Evolutionary conservation across 2,329 filamentous ascomycete species (phyloP).

Genomic region (Fusarium caatingaense): DNA sequence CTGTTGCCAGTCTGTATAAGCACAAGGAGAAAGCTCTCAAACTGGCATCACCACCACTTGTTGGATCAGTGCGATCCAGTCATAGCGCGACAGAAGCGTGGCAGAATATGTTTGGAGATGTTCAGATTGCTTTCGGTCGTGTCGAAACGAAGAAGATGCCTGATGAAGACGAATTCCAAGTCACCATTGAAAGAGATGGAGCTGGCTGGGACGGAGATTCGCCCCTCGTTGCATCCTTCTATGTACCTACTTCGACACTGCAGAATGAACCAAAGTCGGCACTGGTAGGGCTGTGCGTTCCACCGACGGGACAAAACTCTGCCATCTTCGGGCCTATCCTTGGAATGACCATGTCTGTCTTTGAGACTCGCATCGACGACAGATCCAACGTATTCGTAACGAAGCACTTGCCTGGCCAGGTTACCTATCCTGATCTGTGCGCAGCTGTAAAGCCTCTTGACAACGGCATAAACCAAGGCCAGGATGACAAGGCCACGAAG

Average conservation of each 20-base stretch:
- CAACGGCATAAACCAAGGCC: constrained; percentile 25
- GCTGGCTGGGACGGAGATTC: constrained; percentile 53
- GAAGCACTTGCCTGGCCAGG: constrained; percentile 52
- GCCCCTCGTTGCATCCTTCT: constrained; percentile 56
- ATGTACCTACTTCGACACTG: constrained; percentile 52
- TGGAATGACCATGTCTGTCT: constrained; percentile 47
- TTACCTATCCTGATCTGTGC: constrained; percentile 44
- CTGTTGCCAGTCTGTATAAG: constrained; percentile 46
- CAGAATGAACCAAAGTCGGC: constrained; percentile 49
- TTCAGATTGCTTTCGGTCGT: constrained; percentile 57
- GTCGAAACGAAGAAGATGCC: constrained; percentile 43
- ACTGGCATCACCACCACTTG: constrained; percentile 45
- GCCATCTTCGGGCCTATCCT: constrained; percentile 43
- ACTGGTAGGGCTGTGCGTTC: constrained; percentile 50
- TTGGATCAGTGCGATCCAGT: constrained; percentile 47
- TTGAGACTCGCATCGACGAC: constrained; percentile 49
- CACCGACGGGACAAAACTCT: constrained; percentile 42
- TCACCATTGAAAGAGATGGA: constrained; percentile 51
- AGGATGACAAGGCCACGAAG: constrained; percentile 37
- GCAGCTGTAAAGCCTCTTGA: constrained; percentile 40
- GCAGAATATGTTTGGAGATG: constrained; percentile 53
- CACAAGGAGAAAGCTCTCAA: constrained; percentile 23
- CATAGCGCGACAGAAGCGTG: constrained; percentile 42
- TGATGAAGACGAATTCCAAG: constrained; percentile 48
- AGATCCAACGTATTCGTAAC: constrained; percentile 51